Percentiles rank a stretch among this genome's conserved stretches.
These are phyloP conservation scores for Hypseocharis bilobata DNA, from an alignment of 441 rosid genomes.

Conservation along the genomic window DNA sequence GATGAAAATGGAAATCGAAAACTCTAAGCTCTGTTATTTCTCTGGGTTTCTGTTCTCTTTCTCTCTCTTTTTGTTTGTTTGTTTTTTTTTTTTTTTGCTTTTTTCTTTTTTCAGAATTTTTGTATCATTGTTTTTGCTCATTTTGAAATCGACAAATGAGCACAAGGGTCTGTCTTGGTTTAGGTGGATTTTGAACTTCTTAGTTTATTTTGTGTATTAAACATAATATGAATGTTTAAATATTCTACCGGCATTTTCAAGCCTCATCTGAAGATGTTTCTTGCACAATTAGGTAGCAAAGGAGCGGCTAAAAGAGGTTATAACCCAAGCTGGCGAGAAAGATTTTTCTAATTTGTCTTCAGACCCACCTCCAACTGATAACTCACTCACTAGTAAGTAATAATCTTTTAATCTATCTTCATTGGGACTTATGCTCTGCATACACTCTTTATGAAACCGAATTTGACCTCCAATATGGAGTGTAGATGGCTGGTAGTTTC, in stretches of 20 bases:
- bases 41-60: no score
- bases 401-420: conserved; percentile 4
- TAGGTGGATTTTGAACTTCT: conserved; percentile 6
- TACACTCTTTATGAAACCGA: neutral
- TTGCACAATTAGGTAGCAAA: conserved; percentile 55
- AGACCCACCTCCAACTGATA: conserved; percentile 50
- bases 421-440: neutral
- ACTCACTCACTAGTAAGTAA: conserved; percentile 56
- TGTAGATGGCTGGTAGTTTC: neutral
- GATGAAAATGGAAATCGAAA: neutral
- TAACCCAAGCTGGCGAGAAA: conserved; percentile 64
- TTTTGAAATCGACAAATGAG: conserved; percentile 6
- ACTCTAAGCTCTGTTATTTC: no score
- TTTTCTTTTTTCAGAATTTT: neutral
- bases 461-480: conserved; percentile 4
- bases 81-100: no score
- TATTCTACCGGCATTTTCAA: neutral
- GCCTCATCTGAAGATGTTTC: conserved; percentile 16
- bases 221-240: no score
- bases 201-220: no score
- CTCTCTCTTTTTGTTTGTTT: no score
- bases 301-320: conserved; percentile 64
- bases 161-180: neutral
- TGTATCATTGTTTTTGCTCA: neutral
- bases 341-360: conserved; percentile 41